Evolutionary conservation across 2,329 filamentous ascomycete genomes (phyloP).

Genomic region (Alternaria longipes): DNA sequence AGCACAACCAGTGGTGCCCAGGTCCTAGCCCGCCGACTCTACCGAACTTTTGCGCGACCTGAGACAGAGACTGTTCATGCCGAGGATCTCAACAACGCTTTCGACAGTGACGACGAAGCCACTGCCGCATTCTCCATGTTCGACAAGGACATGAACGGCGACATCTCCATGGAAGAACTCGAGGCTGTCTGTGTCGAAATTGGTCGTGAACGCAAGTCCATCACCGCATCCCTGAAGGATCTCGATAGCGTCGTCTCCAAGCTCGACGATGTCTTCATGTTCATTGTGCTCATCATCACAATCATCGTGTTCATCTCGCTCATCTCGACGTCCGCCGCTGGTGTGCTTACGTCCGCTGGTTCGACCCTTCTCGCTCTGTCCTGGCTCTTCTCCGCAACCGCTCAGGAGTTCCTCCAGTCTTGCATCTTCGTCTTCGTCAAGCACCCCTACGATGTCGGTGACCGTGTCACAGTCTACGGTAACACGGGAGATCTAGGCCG

Average conservation of each 20-base stretch:
- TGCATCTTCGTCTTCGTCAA: conserved; percentile 97
- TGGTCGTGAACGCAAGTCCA: conserved; percentile 91
- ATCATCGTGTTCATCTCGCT: conserved; percentile 88
- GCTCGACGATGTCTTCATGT: conserved; percentile 87
- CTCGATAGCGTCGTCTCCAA: conserved; percentile 92
- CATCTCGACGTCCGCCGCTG: conserved; percentile 88
- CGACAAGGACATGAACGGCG: conserved; percentile 95
- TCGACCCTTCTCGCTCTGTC: conserved; percentile 88
- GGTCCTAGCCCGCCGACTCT: conserved; percentile 85
- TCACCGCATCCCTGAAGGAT: conserved; percentile 93
- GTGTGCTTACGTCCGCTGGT: conserved; percentile 87
- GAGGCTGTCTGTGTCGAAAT: conserved; percentile 95
- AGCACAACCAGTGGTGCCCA: conserved; percentile 77
- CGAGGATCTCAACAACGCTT: conserved; percentile 81
- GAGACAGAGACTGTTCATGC: conserved; percentile 78
- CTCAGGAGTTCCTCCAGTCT: conserved; percentile 93
- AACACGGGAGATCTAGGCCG: conserved; percentile 80
- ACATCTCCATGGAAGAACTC: conserved; percentile 94
- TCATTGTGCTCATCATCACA: conserved; percentile 82
- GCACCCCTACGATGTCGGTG: conserved; percentile 95
- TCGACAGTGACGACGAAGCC: conserved; percentile 83
- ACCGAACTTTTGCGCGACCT: conserved; percentile 81
- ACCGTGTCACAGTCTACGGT: conserved; percentile 90
- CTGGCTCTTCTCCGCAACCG: conserved; percentile 92
- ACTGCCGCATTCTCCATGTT: conserved; percentile 91